phyloP scores from a whole-genome alignment of 345 rosid genomes.

The Boechera stricta region DNA sequence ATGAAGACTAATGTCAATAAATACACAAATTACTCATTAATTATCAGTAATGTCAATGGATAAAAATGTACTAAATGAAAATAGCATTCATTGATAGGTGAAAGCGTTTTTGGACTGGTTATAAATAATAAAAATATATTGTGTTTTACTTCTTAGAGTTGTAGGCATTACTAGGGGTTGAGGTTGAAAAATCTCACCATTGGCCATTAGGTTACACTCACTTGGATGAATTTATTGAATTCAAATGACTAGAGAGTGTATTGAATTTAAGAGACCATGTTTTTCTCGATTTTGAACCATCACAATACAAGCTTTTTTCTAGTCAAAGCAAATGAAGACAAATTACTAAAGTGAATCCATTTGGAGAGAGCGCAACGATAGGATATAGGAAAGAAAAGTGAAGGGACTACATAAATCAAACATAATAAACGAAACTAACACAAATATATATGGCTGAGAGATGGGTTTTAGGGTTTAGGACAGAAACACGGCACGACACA shows the following conservation, averaged over 20 bases:
- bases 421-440: not conserved
- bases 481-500: not conserved
- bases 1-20: not conserved
- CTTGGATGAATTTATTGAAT: not conserved
- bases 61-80: not conserved
- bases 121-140: not conserved
- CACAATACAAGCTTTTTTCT: too few species aligned
- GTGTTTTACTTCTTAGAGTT: not conserved
- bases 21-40: conserved; percentile 6
- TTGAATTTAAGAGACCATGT: too few species aligned
- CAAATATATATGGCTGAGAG: not conserved
- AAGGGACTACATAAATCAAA: not conserved
- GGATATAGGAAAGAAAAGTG: not conserved
- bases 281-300: too few species aligned
- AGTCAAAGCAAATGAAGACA: too few species aligned
- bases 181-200: not conserved
- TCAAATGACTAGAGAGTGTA: too few species aligned
- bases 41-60: conserved; percentile 11
- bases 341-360: too few species aligned
- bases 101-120: conserved; percentile 28
- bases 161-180: not conserved
- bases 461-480: not conserved
- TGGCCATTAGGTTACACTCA: too few species aligned
- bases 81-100: conserved; percentile 10
- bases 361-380: too few species aligned